Evolutionary conservation across 495 filamentous ascomycete species (phyloP).

Genomic region (Corynascus novoguineensis): DNA sequence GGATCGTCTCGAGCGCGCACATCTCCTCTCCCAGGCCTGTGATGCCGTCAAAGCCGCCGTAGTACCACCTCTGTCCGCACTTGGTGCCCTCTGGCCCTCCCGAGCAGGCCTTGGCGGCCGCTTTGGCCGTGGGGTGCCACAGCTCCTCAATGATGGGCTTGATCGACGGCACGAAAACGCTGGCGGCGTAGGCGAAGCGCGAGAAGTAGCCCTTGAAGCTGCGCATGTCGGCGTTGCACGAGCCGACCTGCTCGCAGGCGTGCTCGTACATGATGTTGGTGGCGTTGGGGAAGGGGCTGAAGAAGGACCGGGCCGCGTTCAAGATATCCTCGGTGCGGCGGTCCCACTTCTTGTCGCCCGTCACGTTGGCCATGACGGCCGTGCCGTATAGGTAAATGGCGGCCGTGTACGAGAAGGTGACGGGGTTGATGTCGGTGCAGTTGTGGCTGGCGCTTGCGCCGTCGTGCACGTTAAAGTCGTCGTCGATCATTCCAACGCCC

Average conservation of each 20-base stretch:
- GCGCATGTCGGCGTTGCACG: constrained; percentile 66
- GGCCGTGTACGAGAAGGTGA: constrained; percentile 58
- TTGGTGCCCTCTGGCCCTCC: constrained; percentile 50
- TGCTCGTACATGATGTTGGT: constrained; percentile 61
- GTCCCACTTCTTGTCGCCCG: constrained; percentile 48
- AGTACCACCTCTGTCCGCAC: constrained; percentile 70
- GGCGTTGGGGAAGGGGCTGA: constrained; percentile 39
- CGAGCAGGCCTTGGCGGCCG: constrained; percentile 60
- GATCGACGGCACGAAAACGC: constrained; percentile 56
- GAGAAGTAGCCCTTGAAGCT: constrained; percentile 77
- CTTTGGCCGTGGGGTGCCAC: constrained; percentile 55
- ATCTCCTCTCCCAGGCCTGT: constrained; percentile 65
- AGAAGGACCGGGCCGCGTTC: constrained; percentile 41
- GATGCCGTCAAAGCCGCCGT: constrained; percentile 53
- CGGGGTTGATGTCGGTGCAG: constrained; percentile 42
- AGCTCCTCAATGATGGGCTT: constrained; percentile 42
- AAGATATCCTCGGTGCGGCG: constrained; percentile 47
- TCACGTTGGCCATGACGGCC: constrained; percentile 60
- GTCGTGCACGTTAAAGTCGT: constrained; percentile 50
- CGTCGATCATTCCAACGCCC: constrained; percentile 46
- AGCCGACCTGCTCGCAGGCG: constrained; percentile 60
- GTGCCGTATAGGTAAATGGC: constrained; percentile 63
- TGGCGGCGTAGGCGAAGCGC: constrained; percentile 64
- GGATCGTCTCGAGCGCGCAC: constrained; percentile 62
- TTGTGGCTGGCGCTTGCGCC: constrained; percentile 44